Conservation (phyloP, 1,284 basidiomycete genomes). For the Trichosporon coremiiforme region DNA sequence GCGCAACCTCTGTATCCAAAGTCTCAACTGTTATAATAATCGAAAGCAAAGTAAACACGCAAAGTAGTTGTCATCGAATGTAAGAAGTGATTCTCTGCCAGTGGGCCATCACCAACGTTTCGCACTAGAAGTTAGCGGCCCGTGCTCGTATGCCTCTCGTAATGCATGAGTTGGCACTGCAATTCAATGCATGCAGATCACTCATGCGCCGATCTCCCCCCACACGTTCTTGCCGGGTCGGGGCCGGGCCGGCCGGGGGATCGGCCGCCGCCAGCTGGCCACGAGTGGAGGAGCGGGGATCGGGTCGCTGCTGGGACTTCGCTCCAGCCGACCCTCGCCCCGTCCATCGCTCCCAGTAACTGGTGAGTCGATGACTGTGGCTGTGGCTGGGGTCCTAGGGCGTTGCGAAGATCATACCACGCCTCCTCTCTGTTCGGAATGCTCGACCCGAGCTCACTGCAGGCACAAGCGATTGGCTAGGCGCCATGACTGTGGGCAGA, state of each 20-base stretch:
- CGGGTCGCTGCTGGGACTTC: not conserved
- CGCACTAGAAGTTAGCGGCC: no score
- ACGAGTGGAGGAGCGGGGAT: not conserved
- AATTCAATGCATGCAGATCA: not conserved
- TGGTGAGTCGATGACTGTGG: no score
- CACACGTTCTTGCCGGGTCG: not conserved
- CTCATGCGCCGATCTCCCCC: not conserved
- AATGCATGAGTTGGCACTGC: no score
- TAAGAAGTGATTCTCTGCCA: no score
- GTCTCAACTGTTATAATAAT: no score
- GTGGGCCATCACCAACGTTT: no score
- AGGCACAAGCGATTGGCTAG: not conserved
- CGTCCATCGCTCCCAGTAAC: not conserved
- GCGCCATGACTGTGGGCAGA: not conserved
- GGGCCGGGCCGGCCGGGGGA: not conserved
- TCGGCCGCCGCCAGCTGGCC: not conserved
- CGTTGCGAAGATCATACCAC: not conserved
- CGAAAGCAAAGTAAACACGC: no score
- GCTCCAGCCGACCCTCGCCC: not conserved
- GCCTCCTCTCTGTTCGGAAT: not conserved
- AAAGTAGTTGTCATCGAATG: no score
- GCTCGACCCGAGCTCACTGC: not conserved
- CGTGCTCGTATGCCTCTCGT: no score
- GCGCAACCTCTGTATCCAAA: no score
- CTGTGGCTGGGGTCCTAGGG: no score